phyloP scores from a whole-genome alignment of 805 yeast genomes.

The Lipomyces spencermartinsiae region DNA sequence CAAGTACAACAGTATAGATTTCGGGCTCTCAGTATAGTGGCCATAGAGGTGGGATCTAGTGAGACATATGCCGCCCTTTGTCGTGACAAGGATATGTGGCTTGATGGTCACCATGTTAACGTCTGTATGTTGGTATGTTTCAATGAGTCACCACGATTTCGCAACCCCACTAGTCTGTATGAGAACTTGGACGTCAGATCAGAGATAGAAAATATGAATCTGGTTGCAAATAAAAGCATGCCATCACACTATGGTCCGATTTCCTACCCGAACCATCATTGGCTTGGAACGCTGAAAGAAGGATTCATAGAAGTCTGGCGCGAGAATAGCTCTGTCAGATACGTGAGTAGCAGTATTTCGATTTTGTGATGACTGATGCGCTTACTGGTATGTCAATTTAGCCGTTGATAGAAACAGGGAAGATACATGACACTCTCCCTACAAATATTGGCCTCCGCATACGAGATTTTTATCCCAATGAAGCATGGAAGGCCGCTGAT shows the following conservation, averaged over 20 bases:
- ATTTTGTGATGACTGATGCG: not conserved
- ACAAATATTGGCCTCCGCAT: conserved; percentile 3
- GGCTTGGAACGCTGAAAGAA: not conserved
- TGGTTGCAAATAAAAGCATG: not conserved
- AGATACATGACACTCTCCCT: not conserved
- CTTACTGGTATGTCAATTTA: not conserved
- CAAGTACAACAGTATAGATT: not conserved
- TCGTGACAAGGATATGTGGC: conserved; percentile 3
- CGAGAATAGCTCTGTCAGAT: not conserved
- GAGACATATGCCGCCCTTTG: conserved; percentile 5
- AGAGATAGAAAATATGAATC: not conserved
- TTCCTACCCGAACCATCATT: conserved; percentile 2
- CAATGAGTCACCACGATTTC: conserved; percentile 7
- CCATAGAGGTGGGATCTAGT: conserved; percentile 8
- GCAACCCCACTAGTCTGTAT: not conserved
- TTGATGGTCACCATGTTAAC: conserved; percentile 5
- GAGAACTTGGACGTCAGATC: not conserved
- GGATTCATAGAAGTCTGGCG: conserved; percentile 6
- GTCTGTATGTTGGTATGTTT: not conserved
- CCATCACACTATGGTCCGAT: conserved; percentile 4
- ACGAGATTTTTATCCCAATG: not conserved
- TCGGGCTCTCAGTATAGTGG: not conserved
- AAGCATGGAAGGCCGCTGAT: not conserved
- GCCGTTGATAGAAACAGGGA: not conserved
- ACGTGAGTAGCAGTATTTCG: not conserved